Conservation (phyloP, 345 rosid genomes). For the Rhizophora apiculata region DNA sequence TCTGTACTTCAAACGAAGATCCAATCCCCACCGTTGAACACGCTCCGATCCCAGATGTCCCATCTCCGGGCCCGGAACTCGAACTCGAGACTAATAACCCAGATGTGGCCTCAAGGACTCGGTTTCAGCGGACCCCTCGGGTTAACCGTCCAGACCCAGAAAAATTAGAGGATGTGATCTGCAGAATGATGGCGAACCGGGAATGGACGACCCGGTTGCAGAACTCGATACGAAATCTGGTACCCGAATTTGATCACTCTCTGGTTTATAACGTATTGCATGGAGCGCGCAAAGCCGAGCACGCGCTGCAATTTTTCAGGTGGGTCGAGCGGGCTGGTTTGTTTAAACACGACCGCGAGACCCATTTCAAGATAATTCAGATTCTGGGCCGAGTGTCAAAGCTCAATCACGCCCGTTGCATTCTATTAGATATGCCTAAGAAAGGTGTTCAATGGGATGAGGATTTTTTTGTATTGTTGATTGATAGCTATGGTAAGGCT, state of each 20-base stretch:
- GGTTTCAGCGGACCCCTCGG: constrained; percentile 36
- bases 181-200: constrained; percentile 78
- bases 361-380: constrained; percentile 73
- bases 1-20: no score
- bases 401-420: constrained; percentile 84
- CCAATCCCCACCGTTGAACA: constrained; percentile 30
- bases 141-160: constrained; percentile 47
- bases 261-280: constrained; percentile 77
- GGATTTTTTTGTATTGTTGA: constrained; percentile 60
- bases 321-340: constrained; percentile 89
- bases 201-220: constrained; percentile 90
- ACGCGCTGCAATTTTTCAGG: constrained; percentile 88
- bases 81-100: constrained; percentile 7
- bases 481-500: constrained; percentile 76
- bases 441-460: constrained; percentile 82
- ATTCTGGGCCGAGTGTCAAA: constrained; percentile 62
- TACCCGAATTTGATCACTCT: constrained; percentile 69
- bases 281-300: constrained; percentile 63
- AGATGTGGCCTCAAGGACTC: constrained; percentile 6
- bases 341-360: constrained; percentile 65
- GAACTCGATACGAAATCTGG: constrained; percentile 76
- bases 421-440: constrained; percentile 78
- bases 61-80: background rate
- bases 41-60: background rate
- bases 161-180: constrained; percentile 68